Base-by-base conservation (phyloP, 148 eudicot genomes). In the Vaccinium vitisidaea region DNA sequence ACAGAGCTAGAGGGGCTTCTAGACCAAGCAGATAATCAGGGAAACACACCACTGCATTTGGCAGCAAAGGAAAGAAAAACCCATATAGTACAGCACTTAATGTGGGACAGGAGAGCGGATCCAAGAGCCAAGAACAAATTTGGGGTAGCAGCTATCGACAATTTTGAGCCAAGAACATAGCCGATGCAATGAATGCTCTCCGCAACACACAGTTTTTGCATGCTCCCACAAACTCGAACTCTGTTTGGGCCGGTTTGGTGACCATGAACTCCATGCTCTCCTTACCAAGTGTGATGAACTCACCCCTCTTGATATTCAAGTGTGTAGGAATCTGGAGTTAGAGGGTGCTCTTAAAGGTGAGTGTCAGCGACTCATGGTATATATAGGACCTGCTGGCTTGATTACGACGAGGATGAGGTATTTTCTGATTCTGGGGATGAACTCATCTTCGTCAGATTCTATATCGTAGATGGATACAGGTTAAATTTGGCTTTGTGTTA, bases 291-390 rank as follows among this genome's bases (percentile, higher is more conserved):
- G 87, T 27, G 77, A 81, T 25, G 55, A 39, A 9, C 84, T 85
- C 36, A 49, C 87, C 69, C 36, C 75, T 65, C 87, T 85, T 46
- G 84, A 82, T 52, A 65, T 85, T 63, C 52, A 32, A 32, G 87
- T 84, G 2, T 81, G 87, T 77, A 61, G 82, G 84, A 36, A 54
- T 75, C 80, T 85, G 76, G 53, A 63, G 77, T 65, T 76, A 19
- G 56, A 63, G 13, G 82, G 63, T 18, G 81, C 61, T 65, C 84
- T 81, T 23, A 21, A 50, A 21, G 50, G n/a, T 36, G 67, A 30
- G 36, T 69, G 83, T 79, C 70, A 84, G 52, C 52, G 12, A 19
- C 32, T 84, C 13, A 53, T n/a, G 12, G 23, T 53, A 36, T 2
- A 23, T 84, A 67, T 21, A 21, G n/a, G 75, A 36, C 70, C 83